Evolutionary conservation across 345 rosid genomes (phyloP).

Genomic region (Dipteronia sinensis): DNA sequence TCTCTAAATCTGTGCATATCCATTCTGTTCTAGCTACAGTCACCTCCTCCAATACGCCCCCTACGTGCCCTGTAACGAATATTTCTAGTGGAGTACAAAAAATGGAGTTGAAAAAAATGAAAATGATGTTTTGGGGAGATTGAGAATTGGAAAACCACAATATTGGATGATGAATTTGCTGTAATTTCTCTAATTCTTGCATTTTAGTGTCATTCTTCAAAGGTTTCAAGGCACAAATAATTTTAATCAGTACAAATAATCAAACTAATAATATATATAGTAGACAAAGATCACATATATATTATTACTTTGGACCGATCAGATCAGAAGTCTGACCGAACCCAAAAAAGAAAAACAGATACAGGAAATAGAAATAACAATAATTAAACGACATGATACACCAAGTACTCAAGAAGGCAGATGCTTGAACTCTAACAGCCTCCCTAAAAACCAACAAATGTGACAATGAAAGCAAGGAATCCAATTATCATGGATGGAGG

Average conservation of each 20-base stretch:
- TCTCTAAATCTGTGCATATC: not conserved
- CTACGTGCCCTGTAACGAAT: not conserved
- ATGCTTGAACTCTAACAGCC: not conserved
- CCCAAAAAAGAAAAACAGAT: not conserved
- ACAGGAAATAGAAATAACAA: not conserved
- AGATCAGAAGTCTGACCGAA: too few species aligned
- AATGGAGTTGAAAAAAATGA: not conserved
- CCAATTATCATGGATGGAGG: constrained; percentile 29
- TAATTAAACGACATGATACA: not conserved
- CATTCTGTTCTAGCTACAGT: not conserved
- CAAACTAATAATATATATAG: not conserved
- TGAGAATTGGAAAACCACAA: too few species aligned
- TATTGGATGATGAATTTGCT: too few species aligned
- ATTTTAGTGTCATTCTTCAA: not conserved
- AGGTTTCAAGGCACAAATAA: not conserved
- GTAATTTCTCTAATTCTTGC: too few species aligned
- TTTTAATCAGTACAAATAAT: not conserved
- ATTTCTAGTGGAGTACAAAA: not conserved
- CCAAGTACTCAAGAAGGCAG: too few species aligned
- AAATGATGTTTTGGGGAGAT: not conserved
- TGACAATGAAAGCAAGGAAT: constrained; percentile 24
- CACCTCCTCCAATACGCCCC: not conserved
- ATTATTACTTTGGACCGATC: not conserved
- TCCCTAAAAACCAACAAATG: constrained; percentile 16
- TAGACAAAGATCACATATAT: not conserved